phyloP scores from a whole-genome alignment of 805 yeast species.

The Saccharomycopsis javanensis region DNA sequence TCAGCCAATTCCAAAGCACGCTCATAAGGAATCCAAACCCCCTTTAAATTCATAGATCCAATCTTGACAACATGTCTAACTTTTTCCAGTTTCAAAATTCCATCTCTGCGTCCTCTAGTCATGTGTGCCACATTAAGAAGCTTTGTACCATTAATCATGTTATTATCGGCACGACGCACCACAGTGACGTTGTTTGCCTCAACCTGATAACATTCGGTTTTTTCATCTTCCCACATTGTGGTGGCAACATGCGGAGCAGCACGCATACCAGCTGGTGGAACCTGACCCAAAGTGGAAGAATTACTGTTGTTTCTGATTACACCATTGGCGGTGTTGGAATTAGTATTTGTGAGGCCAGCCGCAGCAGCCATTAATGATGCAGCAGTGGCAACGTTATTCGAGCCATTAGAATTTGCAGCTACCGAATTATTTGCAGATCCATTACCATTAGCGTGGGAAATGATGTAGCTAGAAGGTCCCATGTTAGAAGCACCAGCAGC shows the following conservation, averaged over 20 bases:
- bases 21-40: slow-evolving; percentile 71
- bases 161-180: slow-evolving; percentile 60
- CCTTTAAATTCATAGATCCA: slow-evolving; percentile 68
- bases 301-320: slow-evolving; percentile 11
- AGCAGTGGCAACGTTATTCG: not conserved
- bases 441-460: slow-evolving; percentile 25
- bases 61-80: slow-evolving; percentile 61
- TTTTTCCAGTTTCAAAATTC: slow-evolving; percentile 57
- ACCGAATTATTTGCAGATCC: slow-evolving; percentile 34
- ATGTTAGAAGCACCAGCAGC: slow-evolving; percentile 4
- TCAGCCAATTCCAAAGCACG: slow-evolving; percentile 62
- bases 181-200: slow-evolving; percentile 61
- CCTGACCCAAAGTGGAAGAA: slow-evolving; percentile 25
- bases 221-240: slow-evolving; percentile 71
- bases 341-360: not conserved
- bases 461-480: slow-evolving; percentile 6
- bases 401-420: not conserved
- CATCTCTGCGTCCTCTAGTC: slow-evolving; percentile 68
- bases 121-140: slow-evolving; percentile 59
- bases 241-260: slow-evolving; percentile 50
- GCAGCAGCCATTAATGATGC: slow-evolving; percentile 10
- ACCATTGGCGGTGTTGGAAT: slow-evolving; percentile 4
- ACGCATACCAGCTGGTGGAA: slow-evolving; percentile 35
- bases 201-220: slow-evolving; percentile 62
- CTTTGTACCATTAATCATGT: slow-evolving; percentile 66